These are phyloP conservation scores for Neurospora pannonica DNA, from an alignment of 495 filamentous ascomycete genomes.

Conservation along the genomic window DNA sequence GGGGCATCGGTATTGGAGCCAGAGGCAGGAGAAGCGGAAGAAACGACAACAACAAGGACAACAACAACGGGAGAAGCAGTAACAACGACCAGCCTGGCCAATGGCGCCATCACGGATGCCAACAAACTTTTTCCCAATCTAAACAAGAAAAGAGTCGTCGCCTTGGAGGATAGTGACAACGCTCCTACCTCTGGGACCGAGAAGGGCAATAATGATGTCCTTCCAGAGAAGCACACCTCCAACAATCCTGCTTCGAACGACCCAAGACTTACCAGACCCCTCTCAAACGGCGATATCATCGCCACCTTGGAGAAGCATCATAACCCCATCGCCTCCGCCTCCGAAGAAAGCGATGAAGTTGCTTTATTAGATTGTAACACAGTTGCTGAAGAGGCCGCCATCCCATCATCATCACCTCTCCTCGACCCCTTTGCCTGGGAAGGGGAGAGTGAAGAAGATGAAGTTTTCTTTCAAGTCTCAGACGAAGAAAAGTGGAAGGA, in stretches of 20 bases:
- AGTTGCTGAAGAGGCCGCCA: too few relatives aligned
- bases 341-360: neutral
- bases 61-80: neutral
- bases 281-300: neutral
- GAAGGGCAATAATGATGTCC: too few relatives aligned
- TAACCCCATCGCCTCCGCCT: neutral
- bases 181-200: neutral
- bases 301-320: neutral
- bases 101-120: neutral
- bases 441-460: neutral
- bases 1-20: neutral
- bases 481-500: neutral
- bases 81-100: neutral
- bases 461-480: too few relatives aligned
- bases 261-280: neutral
- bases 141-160: neutral
- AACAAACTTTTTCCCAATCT: neutral
- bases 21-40: neutral
- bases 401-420: too few relatives aligned
- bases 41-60: neutral
- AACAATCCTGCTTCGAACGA: neutral
- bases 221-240: neutral
- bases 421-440: neutral
- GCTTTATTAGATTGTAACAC: neutral
- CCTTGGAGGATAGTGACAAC: neutral